Evolutionary conservation across 169 alveolate genomes (phyloP).

Genomic region (Cryptosporidium ubiquitum): DNA sequence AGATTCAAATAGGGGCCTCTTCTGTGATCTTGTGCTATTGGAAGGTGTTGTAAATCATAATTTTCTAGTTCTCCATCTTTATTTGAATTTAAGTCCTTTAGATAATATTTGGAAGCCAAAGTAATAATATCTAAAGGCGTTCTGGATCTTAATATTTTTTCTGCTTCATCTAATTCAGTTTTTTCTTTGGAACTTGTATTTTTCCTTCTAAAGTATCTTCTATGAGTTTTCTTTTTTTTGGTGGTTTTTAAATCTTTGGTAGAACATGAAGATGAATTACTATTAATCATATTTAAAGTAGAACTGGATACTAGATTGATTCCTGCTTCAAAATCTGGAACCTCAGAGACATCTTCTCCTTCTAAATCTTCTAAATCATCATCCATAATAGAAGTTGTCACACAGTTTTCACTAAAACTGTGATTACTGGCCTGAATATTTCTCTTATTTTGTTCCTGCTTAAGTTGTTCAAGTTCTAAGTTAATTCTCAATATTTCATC

Average conservation of each 20-base stretch:
- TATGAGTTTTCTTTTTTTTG: conserved; percentile 13
- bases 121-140: conserved; percentile 55
- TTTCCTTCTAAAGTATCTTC: conserved; percentile 64
- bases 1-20: conserved; percentile 57
- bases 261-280: neutral
- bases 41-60: conserved; percentile 5
- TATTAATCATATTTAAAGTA: neutral
- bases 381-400: conserved; percentile 5
- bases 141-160: conserved; percentile 47
- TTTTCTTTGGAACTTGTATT: conserved; percentile 33
- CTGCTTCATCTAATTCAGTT: conserved; percentile 47
- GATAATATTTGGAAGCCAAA: conserved; percentile 35
- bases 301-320: neutral
- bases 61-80: neutral
- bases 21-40: conserved; percentile 40
- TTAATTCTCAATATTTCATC: conserved; percentile 44
- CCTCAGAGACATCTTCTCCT: conserved; percentile 1
- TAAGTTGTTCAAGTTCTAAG: conserved; percentile 15
- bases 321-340: conserved; percentile 20
- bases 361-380: conserved; percentile 49
- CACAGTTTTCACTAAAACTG: neutral
- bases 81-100: neutral
- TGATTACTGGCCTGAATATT: neutral
- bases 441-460: conserved; percentile 19
- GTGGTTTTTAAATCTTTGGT: conserved; percentile 23